Evolutionary conservation across 1,284 basidiomycete genomes (phyloP).

Genomic region (Gymnopus androsaceus): DNA sequence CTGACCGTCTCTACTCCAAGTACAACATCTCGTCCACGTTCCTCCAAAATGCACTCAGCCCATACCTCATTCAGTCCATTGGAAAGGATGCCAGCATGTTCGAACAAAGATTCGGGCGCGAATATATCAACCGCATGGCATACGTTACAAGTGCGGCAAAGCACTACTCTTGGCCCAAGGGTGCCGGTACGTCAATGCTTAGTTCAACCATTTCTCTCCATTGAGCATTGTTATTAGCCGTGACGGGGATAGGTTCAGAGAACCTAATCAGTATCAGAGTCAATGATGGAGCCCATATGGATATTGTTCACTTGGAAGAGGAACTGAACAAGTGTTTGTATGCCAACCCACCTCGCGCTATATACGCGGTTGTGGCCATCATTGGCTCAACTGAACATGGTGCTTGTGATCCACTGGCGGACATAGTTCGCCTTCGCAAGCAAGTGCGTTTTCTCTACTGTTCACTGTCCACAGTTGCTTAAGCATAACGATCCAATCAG

Average conservation of each 20-base stretch:
- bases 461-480: background rate
- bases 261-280: slow-evolving; percentile 39
- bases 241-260: slow-evolving; percentile 44
- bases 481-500: slow-evolving; percentile 15
- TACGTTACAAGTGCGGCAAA: slow-evolving; percentile 37
- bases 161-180: slow-evolving; percentile 54
- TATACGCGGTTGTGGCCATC: slow-evolving; percentile 47
- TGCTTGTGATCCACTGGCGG: slow-evolving; percentile 42
- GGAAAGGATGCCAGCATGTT: slow-evolving; percentile 15
- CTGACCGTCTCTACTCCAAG: background rate
- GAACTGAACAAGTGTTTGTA: slow-evolving; percentile 34
- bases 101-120: background rate
- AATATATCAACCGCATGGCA: slow-evolving; percentile 11
- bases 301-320: slow-evolving; percentile 29
- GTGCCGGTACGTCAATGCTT: slow-evolving; percentile 34
- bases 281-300: slow-evolving; percentile 40
- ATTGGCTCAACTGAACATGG: slow-evolving; percentile 51
- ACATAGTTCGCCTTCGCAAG: slow-evolving; percentile 36
- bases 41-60: slow-evolving; percentile 7
- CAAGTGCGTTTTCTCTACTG: background rate
- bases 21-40: slow-evolving; percentile 3
- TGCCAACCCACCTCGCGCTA: slow-evolving; percentile 21
- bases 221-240: slow-evolving; percentile 29
- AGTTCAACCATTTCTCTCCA: background rate
- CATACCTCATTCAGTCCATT: background rate